Conservation (phyloP, 768 basidiomycete species). For the Cystobasidium onofrii region DNA sequence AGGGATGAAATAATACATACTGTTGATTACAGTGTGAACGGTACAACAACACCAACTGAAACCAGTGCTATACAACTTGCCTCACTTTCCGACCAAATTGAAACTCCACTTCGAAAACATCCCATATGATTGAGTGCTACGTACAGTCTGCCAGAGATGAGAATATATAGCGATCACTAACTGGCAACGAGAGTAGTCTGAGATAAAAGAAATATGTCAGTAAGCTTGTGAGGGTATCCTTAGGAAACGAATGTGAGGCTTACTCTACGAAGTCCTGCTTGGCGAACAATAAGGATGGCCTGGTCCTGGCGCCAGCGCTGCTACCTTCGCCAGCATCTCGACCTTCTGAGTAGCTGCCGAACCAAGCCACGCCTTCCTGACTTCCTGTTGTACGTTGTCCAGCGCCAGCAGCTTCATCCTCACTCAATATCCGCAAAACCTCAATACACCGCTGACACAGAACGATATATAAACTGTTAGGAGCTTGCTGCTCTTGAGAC, state of each 20-base stretch:
- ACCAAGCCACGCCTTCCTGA: constrained; percentile 23
- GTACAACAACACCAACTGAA: not conserved
- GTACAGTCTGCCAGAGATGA: constrained; percentile 23
- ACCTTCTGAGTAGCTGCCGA: constrained; percentile 1
- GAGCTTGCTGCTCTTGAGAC: constrained; percentile 19
- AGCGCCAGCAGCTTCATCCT: constrained; percentile 15
- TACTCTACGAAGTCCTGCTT: constrained; percentile 31
- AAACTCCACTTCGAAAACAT: not conserved
- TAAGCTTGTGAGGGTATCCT: too few relatives aligned
- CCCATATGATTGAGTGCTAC: not conserved
- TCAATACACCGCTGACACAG: constrained; percentile 46
- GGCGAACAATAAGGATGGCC: constrained; percentile 18
- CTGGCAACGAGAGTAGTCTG: constrained; percentile 2
- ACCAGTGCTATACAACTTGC: not conserved
- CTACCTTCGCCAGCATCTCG: not conserved
- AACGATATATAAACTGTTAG: constrained; percentile 40
- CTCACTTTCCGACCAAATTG: not conserved
- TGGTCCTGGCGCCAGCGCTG: not conserved
- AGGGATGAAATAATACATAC: not conserved
- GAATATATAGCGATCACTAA: constrained; percentile 9
- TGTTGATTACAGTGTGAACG: not conserved
- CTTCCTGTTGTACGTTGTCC: not conserved
- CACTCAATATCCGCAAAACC: constrained; percentile 39
- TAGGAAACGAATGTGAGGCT: too few relatives aligned
- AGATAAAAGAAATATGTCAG: not conserved